A percentile compares a stretch with the other conserved stretches of the same genome.
Conservation (phyloP, 805 yeast species). For the Starmerella scarabaei region DNA sequence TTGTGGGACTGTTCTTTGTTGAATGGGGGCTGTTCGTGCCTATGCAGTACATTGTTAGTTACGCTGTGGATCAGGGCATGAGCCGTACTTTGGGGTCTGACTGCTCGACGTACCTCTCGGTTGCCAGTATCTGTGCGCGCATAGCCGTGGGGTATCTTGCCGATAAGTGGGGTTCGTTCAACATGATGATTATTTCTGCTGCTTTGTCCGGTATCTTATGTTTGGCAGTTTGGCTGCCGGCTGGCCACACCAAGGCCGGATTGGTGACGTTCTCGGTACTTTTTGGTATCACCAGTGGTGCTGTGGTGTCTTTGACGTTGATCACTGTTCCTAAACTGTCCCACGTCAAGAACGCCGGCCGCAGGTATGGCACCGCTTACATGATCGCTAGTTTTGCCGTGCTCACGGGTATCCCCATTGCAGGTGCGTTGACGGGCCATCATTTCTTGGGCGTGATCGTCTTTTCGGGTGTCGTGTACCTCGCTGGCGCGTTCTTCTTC, state of each 20-base stretch:
- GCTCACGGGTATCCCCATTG: slow-evolving; percentile 30
- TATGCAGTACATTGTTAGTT: slow-evolving; percentile 44
- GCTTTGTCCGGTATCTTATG: slow-evolving; percentile 35
- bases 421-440: slow-evolving; percentile 26
- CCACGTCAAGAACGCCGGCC: slow-evolving; percentile 53
- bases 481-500: slow-evolving; percentile 22
- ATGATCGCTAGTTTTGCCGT: slow-evolving; percentile 32
- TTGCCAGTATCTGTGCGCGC: slow-evolving; percentile 41
- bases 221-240: slow-evolving; percentile 54
- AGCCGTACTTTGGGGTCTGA: slow-evolving; percentile 25
- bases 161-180: slow-evolving; percentile 44
- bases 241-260: slow-evolving; percentile 32
- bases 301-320: slow-evolving; percentile 53
- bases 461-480: slow-evolving; percentile 25
- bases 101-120: slow-evolving; percentile 37
- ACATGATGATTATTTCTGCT: slow-evolving; percentile 41
- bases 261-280: slow-evolving; percentile 40
- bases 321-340: slow-evolving; percentile 56
- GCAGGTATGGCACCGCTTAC: slow-evolving; percentile 53
- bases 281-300: slow-evolving; percentile 35
- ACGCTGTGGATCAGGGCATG: slow-evolving; percentile 40
- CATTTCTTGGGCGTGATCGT: slow-evolving; percentile 26
- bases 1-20: slow-evolving; percentile 25
- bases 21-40: slow-evolving; percentile 44
- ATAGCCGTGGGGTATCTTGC: slow-evolving; percentile 43